A percentile compares a stretch with the other conserved stretches of the same genome.
phyloP scores from a whole-genome alignment of 106 monocot species.

The Ottelia alismoides region DNA sequence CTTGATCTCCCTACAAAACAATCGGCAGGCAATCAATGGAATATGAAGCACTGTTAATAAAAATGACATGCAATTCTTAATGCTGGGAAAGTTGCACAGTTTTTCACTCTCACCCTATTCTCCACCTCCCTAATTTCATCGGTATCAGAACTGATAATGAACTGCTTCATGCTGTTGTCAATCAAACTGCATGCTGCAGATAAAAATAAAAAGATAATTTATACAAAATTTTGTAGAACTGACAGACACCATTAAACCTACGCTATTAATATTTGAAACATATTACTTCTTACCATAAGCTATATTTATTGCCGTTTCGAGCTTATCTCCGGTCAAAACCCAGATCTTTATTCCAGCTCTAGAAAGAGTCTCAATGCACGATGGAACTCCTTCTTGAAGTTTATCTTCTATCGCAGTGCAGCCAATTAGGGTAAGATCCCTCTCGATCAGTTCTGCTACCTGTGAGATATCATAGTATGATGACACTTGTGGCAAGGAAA shows the following conservation, averaged over 20 bases:
- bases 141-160: conserved; percentile 87
- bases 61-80: neutral
- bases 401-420: conserved; percentile 99
- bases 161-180: conserved; percentile 93
- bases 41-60: too few species aligned
- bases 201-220: conserved; percentile 2
- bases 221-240: too few species aligned
- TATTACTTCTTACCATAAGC: conserved; percentile 83
- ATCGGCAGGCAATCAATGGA: too few species aligned
- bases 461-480: too few species aligned
- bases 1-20: conserved; percentile 60
- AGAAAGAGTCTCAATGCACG: conserved; percentile 92
- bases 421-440: conserved; percentile 81
- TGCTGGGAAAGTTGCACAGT: too few species aligned
- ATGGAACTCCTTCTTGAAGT: conserved; percentile 96
- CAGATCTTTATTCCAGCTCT: conserved; percentile 98
- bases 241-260: too few species aligned
- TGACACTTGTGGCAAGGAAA: too few species aligned
- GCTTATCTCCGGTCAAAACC: conserved; percentile 96
- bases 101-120: conserved; percentile 68
- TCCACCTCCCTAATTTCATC: conserved; percentile 83
- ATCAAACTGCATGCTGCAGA: conserved; percentile 90
- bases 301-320: conserved; percentile 99
- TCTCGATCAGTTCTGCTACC: conserved; percentile 97
- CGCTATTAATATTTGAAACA: too few species aligned